Percentiles rank a stretch among this genome's conserved stretches.
Conservation (phyloP, 2,329 filamentous ascomycete genomes). For the Hirsutella thompsonii region DNA sequence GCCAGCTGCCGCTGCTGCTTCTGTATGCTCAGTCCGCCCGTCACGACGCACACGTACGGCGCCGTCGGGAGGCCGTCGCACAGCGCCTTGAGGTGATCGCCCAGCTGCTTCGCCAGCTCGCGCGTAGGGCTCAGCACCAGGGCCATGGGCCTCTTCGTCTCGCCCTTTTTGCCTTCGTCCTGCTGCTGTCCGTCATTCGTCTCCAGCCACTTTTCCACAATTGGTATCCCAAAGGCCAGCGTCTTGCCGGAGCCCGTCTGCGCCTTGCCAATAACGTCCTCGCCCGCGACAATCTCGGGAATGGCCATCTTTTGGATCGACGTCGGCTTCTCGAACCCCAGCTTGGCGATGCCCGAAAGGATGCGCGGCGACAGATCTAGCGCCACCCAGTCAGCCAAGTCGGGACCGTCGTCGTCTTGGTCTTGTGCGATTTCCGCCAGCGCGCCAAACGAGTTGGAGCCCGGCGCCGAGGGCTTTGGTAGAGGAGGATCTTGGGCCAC, state of each 20-base stretch:
- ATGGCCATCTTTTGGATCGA: slow-evolving; percentile 70
- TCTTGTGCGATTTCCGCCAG: slow-evolving; percentile 37
- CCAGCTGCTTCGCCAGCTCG: slow-evolving; percentile 86
- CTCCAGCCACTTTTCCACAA: slow-evolving; percentile 71
- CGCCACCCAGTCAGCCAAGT: slow-evolving; percentile 67
- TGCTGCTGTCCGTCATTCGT: slow-evolving; percentile 22
- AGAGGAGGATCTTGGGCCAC: background rate
- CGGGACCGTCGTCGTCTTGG: slow-evolving; percentile 42
- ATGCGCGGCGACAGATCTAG: slow-evolving; percentile 61
- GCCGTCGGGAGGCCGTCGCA: slow-evolving; percentile 47
- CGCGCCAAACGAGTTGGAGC: slow-evolving; percentile 38
- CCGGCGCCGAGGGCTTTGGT: slow-evolving; percentile 8
- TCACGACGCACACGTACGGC: slow-evolving; percentile 74
- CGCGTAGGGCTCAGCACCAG: slow-evolving; percentile 83
- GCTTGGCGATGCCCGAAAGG: slow-evolving; percentile 60
- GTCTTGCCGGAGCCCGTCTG: slow-evolving; percentile 96
- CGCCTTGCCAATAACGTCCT: slow-evolving; percentile 91
- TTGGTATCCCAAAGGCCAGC: slow-evolving; percentile 84
- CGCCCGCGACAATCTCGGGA: slow-evolving; percentile 67
- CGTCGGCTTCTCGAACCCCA: slow-evolving; percentile 73
- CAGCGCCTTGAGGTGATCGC: slow-evolving; percentile 66
- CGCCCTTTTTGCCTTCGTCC: slow-evolving; percentile 6
- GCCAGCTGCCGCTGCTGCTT: slow-evolving; percentile 83
- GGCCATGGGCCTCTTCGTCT: slow-evolving; percentile 46
- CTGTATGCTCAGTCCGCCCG: slow-evolving; percentile 82